Evolutionary conservation across 2,329 filamentous ascomycete species (phyloP), one percentile per base, ranked within the genome.

Genomic region (Xylariales sp.): DNA sequence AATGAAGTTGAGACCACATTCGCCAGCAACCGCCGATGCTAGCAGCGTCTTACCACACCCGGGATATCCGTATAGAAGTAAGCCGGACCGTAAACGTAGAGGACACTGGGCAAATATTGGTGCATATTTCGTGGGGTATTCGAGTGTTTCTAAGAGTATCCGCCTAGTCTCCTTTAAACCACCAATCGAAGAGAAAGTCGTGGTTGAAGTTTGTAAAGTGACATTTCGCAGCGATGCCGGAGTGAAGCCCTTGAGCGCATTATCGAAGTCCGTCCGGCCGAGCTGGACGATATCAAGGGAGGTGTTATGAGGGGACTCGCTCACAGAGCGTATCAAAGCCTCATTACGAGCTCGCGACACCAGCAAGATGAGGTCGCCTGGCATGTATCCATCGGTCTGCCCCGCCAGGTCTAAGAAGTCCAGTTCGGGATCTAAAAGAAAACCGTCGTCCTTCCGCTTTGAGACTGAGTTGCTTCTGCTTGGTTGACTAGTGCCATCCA

Each of bases 1-100:
- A 62, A 98, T 98, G 63, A 98, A 98, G 62, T 98, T 98, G 43
- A 98, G 80, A 0, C 91, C 91, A 55, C 91, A 97, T 66, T 98
- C 93, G 40, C 91, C 91, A 11, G 94, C 93, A n/a, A 98, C 91
- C 1, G 93, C 93, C 41, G 88, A 95, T 15, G 94, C 93, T 8
- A 98, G 78, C 7, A 98, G 74, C 0, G 93, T 98, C 66, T 98
- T 98, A 44, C 94, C 94, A 55, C 93, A 97, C 3, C 93, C 93
- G 0, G 93, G 93, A 54, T 86, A 97, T 19, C 93, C 93, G 57
- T 98, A 98, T 0, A 98, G 74, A 4, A 98, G 73, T 2, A 98
- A 74, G 37, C 93, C 93, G 6, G 91, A 97, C 10, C 93, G 88
- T 5, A 98, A 73, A n/a, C 93, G 85, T 1, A 98, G 76, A 4